These are phyloP conservation scores for Lobosporangium transversale DNA, from an alignment of 192 early-diverging fungal species.

Conservation along the genomic window DNA sequence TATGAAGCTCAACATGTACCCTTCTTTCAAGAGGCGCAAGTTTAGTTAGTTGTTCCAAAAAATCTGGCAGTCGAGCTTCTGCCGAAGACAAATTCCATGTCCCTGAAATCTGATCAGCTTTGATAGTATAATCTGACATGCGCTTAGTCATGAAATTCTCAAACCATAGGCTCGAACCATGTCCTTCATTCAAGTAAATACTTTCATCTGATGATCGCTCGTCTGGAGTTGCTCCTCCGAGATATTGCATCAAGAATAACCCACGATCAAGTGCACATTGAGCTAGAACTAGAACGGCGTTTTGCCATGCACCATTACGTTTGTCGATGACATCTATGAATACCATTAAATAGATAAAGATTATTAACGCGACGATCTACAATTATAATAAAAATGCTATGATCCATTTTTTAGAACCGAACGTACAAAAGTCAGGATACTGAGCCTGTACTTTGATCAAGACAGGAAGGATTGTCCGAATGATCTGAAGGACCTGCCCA, in stretches of 20 bases:
- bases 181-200: neutral
- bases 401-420: too few relatives aligned
- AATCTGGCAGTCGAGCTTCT: neutral
- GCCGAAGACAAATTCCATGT: neutral
- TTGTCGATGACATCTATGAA: conserved; percentile 5
- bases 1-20: neutral
- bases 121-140: neutral
- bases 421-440: conserved; percentile 22
- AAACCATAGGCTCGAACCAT: neutral
- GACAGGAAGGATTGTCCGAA: conserved; percentile 3
- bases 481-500: conserved; percentile 18
- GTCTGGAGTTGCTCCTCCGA: conserved; percentile 12
- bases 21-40: neutral
- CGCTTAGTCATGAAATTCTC: neutral
- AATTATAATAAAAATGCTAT: too few relatives aligned
- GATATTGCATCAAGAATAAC: conserved; percentile 1
- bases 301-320: conserved; percentile 17
- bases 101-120: neutral
- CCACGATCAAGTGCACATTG: conserved; percentile 23
- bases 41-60: neutral
- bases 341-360: neutral
- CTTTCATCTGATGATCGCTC: neutral
- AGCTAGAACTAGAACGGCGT: conserved; percentile 16
- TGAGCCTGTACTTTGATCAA: conserved; percentile 8
- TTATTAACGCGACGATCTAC: neutral